phyloP scores from a whole-genome alignment of 768 basidiomycete genomes.

The Leccinum barrowsii region DNA sequence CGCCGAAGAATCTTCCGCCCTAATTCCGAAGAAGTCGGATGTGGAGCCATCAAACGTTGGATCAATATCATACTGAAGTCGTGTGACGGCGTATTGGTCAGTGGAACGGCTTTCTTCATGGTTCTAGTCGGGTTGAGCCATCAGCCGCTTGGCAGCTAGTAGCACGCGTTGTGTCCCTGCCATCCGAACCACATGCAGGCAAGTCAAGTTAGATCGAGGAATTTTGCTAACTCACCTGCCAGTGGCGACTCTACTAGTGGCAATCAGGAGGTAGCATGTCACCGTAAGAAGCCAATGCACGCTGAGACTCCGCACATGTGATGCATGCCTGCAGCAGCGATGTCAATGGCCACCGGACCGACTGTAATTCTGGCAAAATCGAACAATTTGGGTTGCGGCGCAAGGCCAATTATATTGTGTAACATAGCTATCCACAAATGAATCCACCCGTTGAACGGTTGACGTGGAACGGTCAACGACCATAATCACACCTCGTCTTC shows the following conservation, averaged over 20 bases:
- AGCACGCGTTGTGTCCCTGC: not conserved
- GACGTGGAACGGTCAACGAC: not conserved
- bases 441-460: not conserved
- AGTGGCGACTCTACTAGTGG: not conserved
- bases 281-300: not conserved
- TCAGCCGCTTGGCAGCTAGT: not conserved
- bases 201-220: not conserved
- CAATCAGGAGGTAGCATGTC: not conserved
- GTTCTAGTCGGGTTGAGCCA: not conserved
- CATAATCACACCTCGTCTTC: slow-evolving; percentile 20
- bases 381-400: not conserved
- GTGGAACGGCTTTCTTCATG: not conserved
- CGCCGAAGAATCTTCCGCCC: not conserved
- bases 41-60: not conserved
- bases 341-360: not conserved
- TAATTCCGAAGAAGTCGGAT: not conserved
- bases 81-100: not conserved
- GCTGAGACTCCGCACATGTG: not conserved
- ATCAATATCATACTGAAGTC: too few relatives aligned
- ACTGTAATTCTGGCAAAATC: not conserved
- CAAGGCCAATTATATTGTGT: not conserved
- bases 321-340: not conserved
- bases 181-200: too few relatives aligned
- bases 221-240: not conserved
- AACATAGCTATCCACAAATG: not conserved